phyloP scores from a whole-genome alignment of 148 eudicot genomes.

The Hydrangea macrophylla region DNA sequence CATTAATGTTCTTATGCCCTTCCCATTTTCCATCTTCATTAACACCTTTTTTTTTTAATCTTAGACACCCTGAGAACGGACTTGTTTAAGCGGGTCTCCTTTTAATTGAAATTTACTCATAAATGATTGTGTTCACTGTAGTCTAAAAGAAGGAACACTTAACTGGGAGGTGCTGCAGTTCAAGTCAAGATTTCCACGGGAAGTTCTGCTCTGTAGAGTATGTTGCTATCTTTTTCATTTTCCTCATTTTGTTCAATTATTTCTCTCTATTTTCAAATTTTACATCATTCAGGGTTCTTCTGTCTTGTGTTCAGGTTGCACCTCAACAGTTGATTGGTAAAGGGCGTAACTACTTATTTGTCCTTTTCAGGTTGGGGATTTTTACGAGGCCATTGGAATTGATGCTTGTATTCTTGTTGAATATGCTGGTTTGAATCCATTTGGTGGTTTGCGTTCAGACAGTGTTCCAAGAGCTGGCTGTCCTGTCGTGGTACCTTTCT shows the following conservation, averaged over 20 bases:
- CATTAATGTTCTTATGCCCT: no score
- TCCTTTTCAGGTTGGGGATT: slow-evolving; percentile 78
- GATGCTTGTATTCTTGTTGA: slow-evolving; percentile 98
- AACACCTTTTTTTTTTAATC: no score
- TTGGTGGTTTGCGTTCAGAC: slow-evolving; percentile 95
- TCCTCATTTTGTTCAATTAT: neutral
- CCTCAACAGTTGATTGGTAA: neutral
- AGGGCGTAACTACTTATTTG: neutral
- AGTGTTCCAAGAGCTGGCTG: slow-evolving; percentile 96
- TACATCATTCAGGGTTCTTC: neutral
- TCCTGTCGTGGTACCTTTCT: slow-evolving; percentile 71
- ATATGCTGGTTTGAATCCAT: slow-evolving; percentile 94
- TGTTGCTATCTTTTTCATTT: slow-evolving; percentile 21
- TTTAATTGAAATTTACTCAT: neutral
- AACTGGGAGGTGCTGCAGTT: slow-evolving; percentile 91
- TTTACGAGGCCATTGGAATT: slow-evolving; percentile 92
- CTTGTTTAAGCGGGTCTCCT: neutral
- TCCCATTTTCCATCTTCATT: no score
- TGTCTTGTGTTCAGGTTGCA: neutral
- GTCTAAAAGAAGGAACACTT: slow-evolving; percentile 92
- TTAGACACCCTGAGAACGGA: no score
- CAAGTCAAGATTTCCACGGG: slow-evolving; percentile 96
- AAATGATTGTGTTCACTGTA: slow-evolving; percentile 23
- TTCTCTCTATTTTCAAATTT: neutral
- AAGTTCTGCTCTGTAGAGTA: slow-evolving; percentile 93